Percentiles rank a stretch among this genome's conserved stretches.
phyloP scores from a whole-genome alignment of 1,284 basidiomycete genomes.

The Ceraceosorus guamensis region DNA sequence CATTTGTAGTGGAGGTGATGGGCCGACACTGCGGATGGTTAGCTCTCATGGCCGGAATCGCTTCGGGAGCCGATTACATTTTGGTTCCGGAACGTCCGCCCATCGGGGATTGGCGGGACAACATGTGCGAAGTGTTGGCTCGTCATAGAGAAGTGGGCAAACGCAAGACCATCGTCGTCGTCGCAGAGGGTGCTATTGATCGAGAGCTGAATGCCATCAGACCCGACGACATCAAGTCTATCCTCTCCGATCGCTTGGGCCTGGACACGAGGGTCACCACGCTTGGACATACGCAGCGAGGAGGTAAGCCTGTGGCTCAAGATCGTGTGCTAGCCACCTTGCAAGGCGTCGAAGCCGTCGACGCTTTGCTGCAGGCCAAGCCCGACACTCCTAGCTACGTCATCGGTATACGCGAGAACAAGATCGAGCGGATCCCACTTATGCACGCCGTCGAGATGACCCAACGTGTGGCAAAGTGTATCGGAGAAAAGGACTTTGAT shows the following conservation, averaged over 20 bases:
- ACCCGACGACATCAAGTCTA: conserved; percentile 79
- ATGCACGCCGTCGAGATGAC: conserved; percentile 86
- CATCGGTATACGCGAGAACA: conserved; percentile 93
- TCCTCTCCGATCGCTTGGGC: conserved; percentile 75
- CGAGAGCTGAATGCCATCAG: conserved; percentile 78
- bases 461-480: conserved; percentile 72
- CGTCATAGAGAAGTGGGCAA: conserved; percentile 87
- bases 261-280: conserved; percentile 97
- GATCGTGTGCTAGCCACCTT: conserved; percentile 90
- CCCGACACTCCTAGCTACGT: conserved; percentile 91
- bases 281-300: conserved; percentile 91
- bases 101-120: conserved; percentile 73
- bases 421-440: conserved; percentile 81
- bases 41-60: conserved; percentile 83
- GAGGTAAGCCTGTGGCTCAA: conserved; percentile 82
- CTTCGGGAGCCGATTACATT: conserved; percentile 90
- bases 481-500: conserved; percentile 74
- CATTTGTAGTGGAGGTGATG: conserved; percentile 99
- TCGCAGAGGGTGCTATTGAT: conserved; percentile 92
- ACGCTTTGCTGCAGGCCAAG: conserved; percentile 78
- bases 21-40: conserved; percentile 97
- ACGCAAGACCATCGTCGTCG: conserved; percentile 94
- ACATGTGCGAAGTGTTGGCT: conserved; percentile 82
- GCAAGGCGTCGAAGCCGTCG: conserved; percentile 87
- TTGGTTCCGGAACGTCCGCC: conserved; percentile 95